A percentile compares a stretch with the other conserved stretches of the same genome.
Conservation (phyloP, 768 basidiomycete species). For the Favolaschia claudopus region DNA sequence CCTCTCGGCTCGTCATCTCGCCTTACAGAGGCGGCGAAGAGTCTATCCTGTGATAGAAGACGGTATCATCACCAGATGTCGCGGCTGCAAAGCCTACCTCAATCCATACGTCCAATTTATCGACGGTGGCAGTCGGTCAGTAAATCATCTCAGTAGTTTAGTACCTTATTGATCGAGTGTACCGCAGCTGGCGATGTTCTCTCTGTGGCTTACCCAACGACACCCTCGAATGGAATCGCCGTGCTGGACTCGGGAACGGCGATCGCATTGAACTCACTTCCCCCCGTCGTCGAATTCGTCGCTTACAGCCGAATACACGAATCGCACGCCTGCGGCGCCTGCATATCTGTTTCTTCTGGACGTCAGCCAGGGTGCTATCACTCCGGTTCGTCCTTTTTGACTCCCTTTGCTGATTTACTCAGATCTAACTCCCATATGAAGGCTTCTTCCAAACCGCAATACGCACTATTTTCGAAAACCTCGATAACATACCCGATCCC, state of each 20-base stretch:
- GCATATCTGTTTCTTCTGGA: constrained; percentile 75
- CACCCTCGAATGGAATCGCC: constrained; percentile 70
- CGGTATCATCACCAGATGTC: constrained; percentile 66
- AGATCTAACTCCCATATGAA: not conserved
- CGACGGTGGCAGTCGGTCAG: constrained; percentile 65
- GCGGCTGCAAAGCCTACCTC: constrained; percentile 68
- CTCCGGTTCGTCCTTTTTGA: constrained; percentile 55
- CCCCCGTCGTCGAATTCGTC: constrained; percentile 67
- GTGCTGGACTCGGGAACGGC: constrained; percentile 62
- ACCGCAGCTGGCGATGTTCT: constrained; percentile 66
- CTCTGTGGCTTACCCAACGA: constrained; percentile 73
- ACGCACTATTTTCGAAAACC: constrained; percentile 68
- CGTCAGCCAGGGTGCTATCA: constrained; percentile 65
- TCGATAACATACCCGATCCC: constrained; percentile 71
- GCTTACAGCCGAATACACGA: constrained; percentile 77
- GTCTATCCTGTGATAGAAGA: constrained; percentile 59
- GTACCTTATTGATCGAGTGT: not conserved
- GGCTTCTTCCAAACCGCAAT: constrained; percentile 74
- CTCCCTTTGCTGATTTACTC: not conserved
- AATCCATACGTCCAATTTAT: constrained; percentile 73
- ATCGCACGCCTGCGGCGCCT: constrained; percentile 67
- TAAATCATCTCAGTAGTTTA: constrained; percentile 9
- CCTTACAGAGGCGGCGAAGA: constrained; percentile 64
- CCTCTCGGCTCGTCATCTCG: constrained; percentile 61
- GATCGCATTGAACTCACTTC: constrained; percentile 67